phyloP scores from a whole-genome alignment of 2,329 filamentous ascomycete species.

The Cladosporium sp. region DNA sequence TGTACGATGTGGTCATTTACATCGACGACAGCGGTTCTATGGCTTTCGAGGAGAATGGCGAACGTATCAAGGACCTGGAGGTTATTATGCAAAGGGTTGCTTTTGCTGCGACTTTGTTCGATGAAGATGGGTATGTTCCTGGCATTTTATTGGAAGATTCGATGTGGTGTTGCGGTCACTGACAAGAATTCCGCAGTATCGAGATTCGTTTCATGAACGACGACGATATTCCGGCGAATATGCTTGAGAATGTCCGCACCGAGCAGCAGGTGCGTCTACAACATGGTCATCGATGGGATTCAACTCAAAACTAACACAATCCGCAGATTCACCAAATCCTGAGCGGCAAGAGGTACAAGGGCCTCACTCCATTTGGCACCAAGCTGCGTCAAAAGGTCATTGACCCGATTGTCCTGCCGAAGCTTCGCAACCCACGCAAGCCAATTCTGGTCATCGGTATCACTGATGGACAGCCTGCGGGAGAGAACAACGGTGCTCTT shows the following conservation, averaged over 20 bases:
- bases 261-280: constrained; percentile 42
- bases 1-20: constrained; percentile 60
- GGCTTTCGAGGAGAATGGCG: constrained; percentile 62
- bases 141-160: background rate
- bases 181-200: constrained; percentile 35
- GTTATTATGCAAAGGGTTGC: constrained; percentile 60
- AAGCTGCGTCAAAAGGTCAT: constrained; percentile 59
- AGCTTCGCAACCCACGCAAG: constrained; percentile 55
- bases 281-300: no score
- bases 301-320: no score
- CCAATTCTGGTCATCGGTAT: constrained; percentile 62
- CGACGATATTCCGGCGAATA: constrained; percentile 40
- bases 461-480: constrained; percentile 62
- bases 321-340: constrained; percentile 50
- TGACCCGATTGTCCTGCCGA: constrained; percentile 53
- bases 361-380: constrained; percentile 63
- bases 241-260: constrained; percentile 51
- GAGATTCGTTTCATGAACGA: constrained; percentile 67
- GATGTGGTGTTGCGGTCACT: no score
- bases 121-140: constrained; percentile 50
- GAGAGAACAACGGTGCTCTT: constrained; percentile 54
- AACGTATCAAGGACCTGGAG: constrained; percentile 62
- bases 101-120: constrained; percentile 63
- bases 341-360: constrained; percentile 56
- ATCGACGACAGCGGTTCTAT: constrained; percentile 68